Conservation (phyloP, 768 basidiomycete genomes). For the Pulveroboletus sp. region DNA sequence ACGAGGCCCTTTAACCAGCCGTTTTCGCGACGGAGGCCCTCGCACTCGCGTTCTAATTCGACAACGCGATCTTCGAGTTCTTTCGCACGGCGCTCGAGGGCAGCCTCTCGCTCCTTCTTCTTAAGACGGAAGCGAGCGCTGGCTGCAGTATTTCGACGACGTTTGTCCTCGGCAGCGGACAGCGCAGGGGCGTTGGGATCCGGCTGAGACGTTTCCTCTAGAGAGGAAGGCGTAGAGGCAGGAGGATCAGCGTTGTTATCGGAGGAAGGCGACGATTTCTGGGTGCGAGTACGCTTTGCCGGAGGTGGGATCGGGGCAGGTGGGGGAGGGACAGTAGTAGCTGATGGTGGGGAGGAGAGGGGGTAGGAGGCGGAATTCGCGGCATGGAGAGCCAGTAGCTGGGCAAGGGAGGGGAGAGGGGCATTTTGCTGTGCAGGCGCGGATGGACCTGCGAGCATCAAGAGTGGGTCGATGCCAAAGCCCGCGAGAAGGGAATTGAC, state of each 20-base stretch:
- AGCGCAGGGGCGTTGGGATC: conserved; percentile 25
- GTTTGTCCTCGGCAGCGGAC: conserved; percentile 78
- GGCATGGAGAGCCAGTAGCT: conserved; percentile 61
- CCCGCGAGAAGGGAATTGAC: conserved; percentile 34
- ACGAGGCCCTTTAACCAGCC: conserved; percentile 90
- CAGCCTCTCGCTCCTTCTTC: conserved; percentile 94
- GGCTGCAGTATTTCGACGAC: conserved; percentile 89
- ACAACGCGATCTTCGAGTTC: conserved; percentile 76
- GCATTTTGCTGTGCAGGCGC: conserved; percentile 28
- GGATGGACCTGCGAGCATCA: conserved; percentile 27
- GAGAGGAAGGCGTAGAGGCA: conserved; percentile 28
- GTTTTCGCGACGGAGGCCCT: conserved; percentile 82
- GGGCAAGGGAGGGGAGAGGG: conserved; percentile 54
- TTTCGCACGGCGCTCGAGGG: conserved; percentile 79
- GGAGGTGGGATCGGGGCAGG: conserved; percentile 20
- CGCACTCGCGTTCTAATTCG: conserved; percentile 89
- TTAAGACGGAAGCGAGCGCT: conserved; percentile 91
- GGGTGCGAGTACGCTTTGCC: conserved; percentile 54
- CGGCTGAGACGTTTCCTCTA: conserved; percentile 24
- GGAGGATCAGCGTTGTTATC: conserved; percentile 14
- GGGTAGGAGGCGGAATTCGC: conserved; percentile 29
- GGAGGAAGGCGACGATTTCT: conserved; percentile 43
- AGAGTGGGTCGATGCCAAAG: conserved; percentile 43
- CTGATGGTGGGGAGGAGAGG: conserved; percentile 13
- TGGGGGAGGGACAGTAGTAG: conserved; percentile 14